These are phyloP conservation scores for Ogataea kodamae DNA, from an alignment of 805 yeast species.

Conservation along the genomic window DNA sequence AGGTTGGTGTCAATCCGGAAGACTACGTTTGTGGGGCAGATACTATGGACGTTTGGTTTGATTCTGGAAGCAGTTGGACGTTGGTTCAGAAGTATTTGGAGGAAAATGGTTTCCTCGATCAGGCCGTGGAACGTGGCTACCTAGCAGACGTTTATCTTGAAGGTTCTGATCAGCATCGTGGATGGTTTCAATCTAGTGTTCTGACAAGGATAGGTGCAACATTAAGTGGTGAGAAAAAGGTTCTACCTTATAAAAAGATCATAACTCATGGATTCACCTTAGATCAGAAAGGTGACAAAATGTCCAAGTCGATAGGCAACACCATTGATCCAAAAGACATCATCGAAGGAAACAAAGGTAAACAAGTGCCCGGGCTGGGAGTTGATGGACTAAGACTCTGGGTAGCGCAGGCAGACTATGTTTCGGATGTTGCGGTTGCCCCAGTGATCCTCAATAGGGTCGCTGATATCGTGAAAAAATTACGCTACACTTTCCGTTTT, in stretches of 20 bases:
- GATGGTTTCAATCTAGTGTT: constrained; percentile 97
- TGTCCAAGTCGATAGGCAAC: constrained; percentile 93
- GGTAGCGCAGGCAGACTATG: constrained; percentile 86
- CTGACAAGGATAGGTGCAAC: constrained; percentile 64
- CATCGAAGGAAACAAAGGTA: constrained; percentile 54
- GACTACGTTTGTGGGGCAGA: constrained; percentile 67
- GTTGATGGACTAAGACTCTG: constrained; percentile 88
- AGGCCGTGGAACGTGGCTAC: constrained; percentile 36
- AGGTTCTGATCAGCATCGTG: constrained; percentile 98
- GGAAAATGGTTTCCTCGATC: constrained; percentile 31
- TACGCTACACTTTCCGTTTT: constrained; percentile 77
- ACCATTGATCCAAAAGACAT: constrained; percentile 66
- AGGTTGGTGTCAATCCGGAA: constrained; percentile 38
- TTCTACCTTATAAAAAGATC: constrained; percentile 63
- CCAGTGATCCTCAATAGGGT: constrained; percentile 70
- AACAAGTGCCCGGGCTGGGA: constrained; percentile 63
- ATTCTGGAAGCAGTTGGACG: constrained; percentile 92
- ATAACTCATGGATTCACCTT: constrained; percentile 93
- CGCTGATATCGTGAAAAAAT: constrained; percentile 74
- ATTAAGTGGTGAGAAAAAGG: constrained; percentile 22
- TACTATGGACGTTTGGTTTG: constrained; percentile 99
- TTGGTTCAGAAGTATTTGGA: constrained; percentile 43
- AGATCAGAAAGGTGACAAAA: constrained; percentile 81
- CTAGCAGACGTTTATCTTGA: constrained; percentile 84
- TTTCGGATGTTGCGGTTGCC: constrained; percentile 74